Base-by-base conservation (phyloP, 2,329 filamentous ascomycete species). In the Monosporascus sp. region DNA sequence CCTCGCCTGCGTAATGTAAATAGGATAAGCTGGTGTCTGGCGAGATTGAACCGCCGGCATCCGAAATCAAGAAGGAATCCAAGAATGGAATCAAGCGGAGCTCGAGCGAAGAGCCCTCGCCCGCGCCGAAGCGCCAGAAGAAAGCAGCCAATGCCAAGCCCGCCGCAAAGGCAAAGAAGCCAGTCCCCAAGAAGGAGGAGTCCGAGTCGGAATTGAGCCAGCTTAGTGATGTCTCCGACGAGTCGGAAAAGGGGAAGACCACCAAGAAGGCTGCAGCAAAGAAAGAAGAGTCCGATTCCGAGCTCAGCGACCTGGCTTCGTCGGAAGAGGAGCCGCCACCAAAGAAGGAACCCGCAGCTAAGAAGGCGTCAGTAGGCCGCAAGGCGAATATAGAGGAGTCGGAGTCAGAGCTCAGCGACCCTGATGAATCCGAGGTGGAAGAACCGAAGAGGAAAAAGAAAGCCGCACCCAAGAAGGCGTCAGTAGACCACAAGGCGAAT, bases 61-160 rank as follows among this genome's bases (percentile, higher is more conserved):
- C 38, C 24, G 60, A 55, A 41, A 20, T 43, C 15, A 47, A 53
- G 54, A 60, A 49, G 62, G 70, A 63, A 25, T 54, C 61, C 4
- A 68, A 63, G 22, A 66, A 66, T 14, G 57, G 58, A 3, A 55
- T 60, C 48, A 74, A 75, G 53, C 65, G 70, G 8, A 61, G 65
- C 37, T 69, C 68, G 20, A 46, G 48, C 35, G 37, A 20, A 17
- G 72, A 72, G 35, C 53, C 60, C 27, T 67, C 71, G 14, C 71
- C 72, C 27, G 60, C 66, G 37, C 61, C 72, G 6, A 72, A 74
- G 54, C 71, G 73, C 24, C 69, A 68, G 46, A 77, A 74, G 60
- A 65, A 61, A 50, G 55, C 48, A 9, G 20, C 58, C 41, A 51
- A 54, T 27, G 47, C 54, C 43, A 50, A 57, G n/a, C 63, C 67